These are phyloP conservation scores for Sarcodon sp. DNA, from an alignment of 768 basidiomycete genomes.

Conservation along the genomic window DNA sequence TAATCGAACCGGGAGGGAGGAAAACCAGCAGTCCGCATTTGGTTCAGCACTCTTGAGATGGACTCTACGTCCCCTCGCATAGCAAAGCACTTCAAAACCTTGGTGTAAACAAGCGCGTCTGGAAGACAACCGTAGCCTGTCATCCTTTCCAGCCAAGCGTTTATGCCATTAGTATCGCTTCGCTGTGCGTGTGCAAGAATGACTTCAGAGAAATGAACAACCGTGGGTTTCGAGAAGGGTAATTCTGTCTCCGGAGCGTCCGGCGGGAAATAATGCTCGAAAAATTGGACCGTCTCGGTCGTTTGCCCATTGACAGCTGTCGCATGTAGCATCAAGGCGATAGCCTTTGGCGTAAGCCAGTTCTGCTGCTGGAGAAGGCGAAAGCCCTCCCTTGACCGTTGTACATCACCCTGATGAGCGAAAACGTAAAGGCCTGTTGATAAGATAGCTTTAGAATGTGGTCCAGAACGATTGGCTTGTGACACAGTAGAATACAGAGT, in stretches of 20 bases:
- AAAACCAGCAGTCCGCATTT: constrained; percentile 44
- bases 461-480: constrained; percentile 3
- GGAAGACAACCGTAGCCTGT: constrained; percentile 33
- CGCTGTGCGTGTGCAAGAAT: constrained; percentile 38
- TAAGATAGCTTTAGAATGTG: constrained; percentile 14
- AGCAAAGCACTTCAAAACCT: constrained; percentile 46
- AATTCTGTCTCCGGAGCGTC: constrained; percentile 11
- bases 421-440: constrained; percentile 38
- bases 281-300: constrained; percentile 31
- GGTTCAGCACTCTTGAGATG: constrained; percentile 34
- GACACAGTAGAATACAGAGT: constrained; percentile 23
- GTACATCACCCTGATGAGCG: constrained; percentile 37
- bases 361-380: constrained; percentile 17
- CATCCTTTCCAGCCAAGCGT: constrained; percentile 43
- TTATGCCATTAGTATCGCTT: constrained; percentile 34
- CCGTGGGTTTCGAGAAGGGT: constrained; percentile 19
- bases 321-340: constrained; percentile 39
- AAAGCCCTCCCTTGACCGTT: constrained; percentile 30
- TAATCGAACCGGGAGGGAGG: constrained; percentile 41
- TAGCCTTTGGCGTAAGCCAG: constrained; percentile 16
- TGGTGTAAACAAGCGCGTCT: constrained; percentile 42
- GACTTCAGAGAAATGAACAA: constrained; percentile 42
- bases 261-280: constrained; percentile 37
- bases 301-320: constrained; percentile 34
- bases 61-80: constrained; percentile 38